phyloP scores from a whole-genome alignment of 768 basidiomycete genomes.

The Rhodotorula taiwanensis region DNA sequence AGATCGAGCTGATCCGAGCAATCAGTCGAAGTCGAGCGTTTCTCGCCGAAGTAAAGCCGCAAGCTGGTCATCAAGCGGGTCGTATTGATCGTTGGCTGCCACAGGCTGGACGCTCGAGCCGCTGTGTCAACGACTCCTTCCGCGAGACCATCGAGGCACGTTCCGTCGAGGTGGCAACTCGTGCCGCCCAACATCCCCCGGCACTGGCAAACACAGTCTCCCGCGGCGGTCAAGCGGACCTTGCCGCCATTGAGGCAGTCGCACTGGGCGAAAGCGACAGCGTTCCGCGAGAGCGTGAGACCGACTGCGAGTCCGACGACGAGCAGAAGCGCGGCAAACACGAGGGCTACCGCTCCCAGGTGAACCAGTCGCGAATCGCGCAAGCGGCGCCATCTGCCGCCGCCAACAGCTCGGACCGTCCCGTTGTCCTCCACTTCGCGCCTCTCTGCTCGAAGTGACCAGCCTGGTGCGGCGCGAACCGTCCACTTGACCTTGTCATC shows the following conservation, averaged over 20 bases:
- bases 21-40: background rate
- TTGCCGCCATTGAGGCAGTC: conserved; percentile 5
- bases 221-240: background rate
- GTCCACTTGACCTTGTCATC: background rate
- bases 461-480: background rate
- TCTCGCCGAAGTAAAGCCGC: background rate
- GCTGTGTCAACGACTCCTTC: conserved; percentile 22
- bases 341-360: background rate
- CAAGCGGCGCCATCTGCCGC: background rate
- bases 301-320: conserved; percentile 6
- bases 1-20: conserved; percentile 17
- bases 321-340: conserved; percentile 9
- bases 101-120: background rate
- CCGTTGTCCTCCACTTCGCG: background rate
- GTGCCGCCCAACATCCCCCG: conserved; percentile 12
- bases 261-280: background rate
- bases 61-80: background rate
- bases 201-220: conserved; percentile 6
- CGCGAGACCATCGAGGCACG: conserved; percentile 15
- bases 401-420: background rate
- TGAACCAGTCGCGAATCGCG: background rate
- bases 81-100: conserved; percentile 1
- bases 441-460: background rate
- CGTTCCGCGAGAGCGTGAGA: background rate
- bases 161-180: conserved; percentile 11